Base-by-base conservation (phyloP, 495 filamentous ascomycete species). In the Trichocladium antarcticum region DNA sequence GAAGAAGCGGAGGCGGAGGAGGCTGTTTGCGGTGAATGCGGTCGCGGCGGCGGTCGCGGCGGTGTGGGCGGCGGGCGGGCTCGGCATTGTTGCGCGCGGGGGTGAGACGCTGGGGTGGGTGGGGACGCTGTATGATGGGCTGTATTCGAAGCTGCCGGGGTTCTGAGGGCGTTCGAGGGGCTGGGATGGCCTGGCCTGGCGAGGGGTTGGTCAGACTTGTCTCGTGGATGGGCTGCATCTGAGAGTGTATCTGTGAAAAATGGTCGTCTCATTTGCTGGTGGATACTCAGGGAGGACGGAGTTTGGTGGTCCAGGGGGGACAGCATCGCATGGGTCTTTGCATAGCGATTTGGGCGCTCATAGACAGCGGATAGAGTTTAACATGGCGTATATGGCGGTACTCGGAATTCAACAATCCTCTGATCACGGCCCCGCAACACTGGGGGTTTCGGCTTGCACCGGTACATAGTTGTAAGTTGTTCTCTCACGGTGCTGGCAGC, bases 1-100 rank as follows among this genome's bases (percentile, higher is more conserved):
- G 27, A 68, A 69, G 55, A 79, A 68, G 45, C 64, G 57, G 49
- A 62, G 63, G 72, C 73, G 71, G 70, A 62, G 79, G 58, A 76
- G 79, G 56, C 80, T 84, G 79, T 80, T 83, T 73, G 55, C 69
- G 4, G 74, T 93, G 37, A 83, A 88, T 60, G 81, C 68, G 0
- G 64, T 80, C 34, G 70, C 76, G 1, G 78, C 74, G 0, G 63
- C 70, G 2, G 69, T 82, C 14, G 69, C 79, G 17, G 76, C 63
- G 0, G 37, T 86, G 24, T 96, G 89, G 89, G 74, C 89, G 46
- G 84, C 80, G 1, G 89, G 89, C 29, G 80, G 85, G 7, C 65
- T 93, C 42, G 85, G 84, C 0, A 70, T 95, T 39, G 77, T 95
- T 21, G 85, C 80, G 14, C 72, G 78, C 55, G 83, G 72, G n/a